Evolutionary conservation across 1,284 basidiomycete species (phyloP).

Genomic region (Mycocalia duriaeana): DNA sequence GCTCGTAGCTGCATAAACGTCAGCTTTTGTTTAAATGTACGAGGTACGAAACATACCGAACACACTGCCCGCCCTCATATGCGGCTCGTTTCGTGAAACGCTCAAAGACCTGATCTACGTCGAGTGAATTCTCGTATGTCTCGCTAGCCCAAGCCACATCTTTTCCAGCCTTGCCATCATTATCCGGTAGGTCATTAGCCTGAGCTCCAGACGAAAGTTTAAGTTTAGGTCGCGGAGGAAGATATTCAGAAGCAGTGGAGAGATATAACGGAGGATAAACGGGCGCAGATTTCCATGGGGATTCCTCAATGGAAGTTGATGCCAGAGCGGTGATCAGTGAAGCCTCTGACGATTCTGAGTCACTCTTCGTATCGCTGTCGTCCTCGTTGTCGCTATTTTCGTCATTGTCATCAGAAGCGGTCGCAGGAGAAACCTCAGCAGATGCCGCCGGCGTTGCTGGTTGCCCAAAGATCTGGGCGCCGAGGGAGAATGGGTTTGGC

Average conservation of each 20-base stretch:
- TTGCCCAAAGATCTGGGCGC: slow-evolving; percentile 58
- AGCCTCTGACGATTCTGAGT: slow-evolving; percentile 33
- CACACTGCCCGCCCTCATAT: slow-evolving; percentile 69
- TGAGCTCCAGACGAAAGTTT: slow-evolving; percentile 37
- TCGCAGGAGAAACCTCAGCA: neutral
- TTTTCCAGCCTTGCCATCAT: slow-evolving; percentile 37
- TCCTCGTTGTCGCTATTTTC: slow-evolving; percentile 31
- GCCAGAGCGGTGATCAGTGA: slow-evolving; percentile 58
- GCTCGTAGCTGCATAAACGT: slow-evolving; percentile 57
- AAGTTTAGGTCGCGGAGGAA: slow-evolving; percentile 50
- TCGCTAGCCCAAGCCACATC: slow-evolving; percentile 59
- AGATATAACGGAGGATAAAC: slow-evolving; percentile 66
- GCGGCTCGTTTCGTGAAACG: slow-evolving; percentile 68
- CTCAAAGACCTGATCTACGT: slow-evolving; percentile 75
- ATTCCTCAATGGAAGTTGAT: slow-evolving; percentile 49
- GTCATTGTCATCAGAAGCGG: slow-evolving; percentile 23
- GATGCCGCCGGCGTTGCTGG: slow-evolving; percentile 12
- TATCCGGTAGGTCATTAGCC: slow-evolving; percentile 34
- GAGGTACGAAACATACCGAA: slow-evolving; percentile 58
- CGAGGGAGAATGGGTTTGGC: slow-evolving; percentile 46
- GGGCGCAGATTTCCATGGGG: slow-evolving; percentile 59
- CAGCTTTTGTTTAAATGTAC: too few relatives aligned
- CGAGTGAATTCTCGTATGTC: slow-evolving; percentile 71
- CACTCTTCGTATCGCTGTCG: slow-evolving; percentile 27
- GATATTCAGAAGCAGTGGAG: slow-evolving; percentile 66